Evolutionary conservation across 2,329 filamentous ascomycete species (phyloP), one percentile per base, ranked within the genome.

Genomic region (Conoideocrella luteorostrata): DNA sequence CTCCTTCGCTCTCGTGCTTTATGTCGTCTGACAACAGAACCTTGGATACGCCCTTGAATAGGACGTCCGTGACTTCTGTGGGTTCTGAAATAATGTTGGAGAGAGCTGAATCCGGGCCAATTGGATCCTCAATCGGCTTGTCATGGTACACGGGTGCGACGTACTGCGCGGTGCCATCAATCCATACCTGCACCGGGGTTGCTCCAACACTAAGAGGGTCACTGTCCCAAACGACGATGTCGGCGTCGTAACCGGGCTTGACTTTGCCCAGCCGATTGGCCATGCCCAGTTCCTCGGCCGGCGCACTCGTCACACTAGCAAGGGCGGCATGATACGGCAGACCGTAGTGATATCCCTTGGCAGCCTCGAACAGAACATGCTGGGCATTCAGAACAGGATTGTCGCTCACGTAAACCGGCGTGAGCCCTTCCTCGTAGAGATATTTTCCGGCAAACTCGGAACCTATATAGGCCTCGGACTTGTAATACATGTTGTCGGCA

Each of bases 401-500:
- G 56, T 85, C 81, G 47, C 75, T 80, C n/a, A 86, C 81, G 50
- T 83, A 85, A 18, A 84, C 74, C 1, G 80, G 72, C 0, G 80
- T 84, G 24, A 86, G 67, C 21, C 77, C 80, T 44, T 76, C 71
- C 18, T 85, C 80, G 51, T 79, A 79, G 0, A 86, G 69, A 4
- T 79, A 70, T 56, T 83, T 84, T 21, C 81, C 82, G 2, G 82
- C 81, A 47, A 76, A 76, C 56, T 84, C 78, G 10, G 79, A 83
- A 1, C 74, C 82, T 4, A 76, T 66, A 51, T 82, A 84, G 0
- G 80, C 67, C 62, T 86, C 83, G 2, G 75, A 69, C 62, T 86
- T 85, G 70, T 85, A 86, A 58, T 77, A 83, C 77, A 84, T 84
- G 56, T 81, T 84, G 55, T 86, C 81, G 9, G 82, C 81, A 52